A percentile compares a stretch with the other conserved stretches of the same genome.
These are phyloP conservation scores for Saccharomycopsis babjevae DNA, from an alignment of 805 yeast genomes.

Conservation along the genomic window DNA sequence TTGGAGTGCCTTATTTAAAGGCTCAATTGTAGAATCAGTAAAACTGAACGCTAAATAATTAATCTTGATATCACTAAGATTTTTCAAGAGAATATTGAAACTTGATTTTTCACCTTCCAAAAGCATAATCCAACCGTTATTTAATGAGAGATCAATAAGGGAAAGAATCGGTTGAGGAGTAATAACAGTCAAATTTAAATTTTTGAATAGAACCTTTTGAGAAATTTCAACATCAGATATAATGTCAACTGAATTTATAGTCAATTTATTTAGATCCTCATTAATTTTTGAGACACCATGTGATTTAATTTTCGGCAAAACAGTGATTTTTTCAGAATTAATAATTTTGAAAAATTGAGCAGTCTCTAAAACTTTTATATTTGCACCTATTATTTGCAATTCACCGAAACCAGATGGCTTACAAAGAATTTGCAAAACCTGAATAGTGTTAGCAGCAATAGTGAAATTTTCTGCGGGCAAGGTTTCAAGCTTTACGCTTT, in stretches of 20 bases:
- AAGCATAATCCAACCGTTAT: conserved; percentile 62
- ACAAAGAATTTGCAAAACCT: conserved; percentile 34
- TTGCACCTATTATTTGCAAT: conserved; percentile 41
- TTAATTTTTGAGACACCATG: conserved; percentile 17
- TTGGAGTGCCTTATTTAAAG: conserved; percentile 45
- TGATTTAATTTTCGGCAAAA: conserved; percentile 24
- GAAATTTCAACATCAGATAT: conserved; percentile 13
- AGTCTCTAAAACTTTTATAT: conserved; percentile 36
- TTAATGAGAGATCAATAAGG: conserved; percentile 40
- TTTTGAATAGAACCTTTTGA: conserved; percentile 20
- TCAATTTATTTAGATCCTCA: not conserved
- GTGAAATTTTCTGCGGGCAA: conserved; percentile 21
- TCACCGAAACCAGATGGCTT: conserved; percentile 41
- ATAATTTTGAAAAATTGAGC: conserved; percentile 35
- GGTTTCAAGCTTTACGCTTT: conserved; percentile 23
- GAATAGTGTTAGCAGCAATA: conserved; percentile 30
- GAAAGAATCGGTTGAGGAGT: conserved; percentile 54
- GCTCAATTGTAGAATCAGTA: conserved; percentile 64
- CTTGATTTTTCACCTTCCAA: conserved; percentile 62
- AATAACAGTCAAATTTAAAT: conserved; percentile 28
- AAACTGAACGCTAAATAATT: conserved; percentile 51
- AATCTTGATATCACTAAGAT: conserved; percentile 47
- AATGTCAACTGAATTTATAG: not conserved
- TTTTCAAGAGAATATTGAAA: conserved; percentile 43
- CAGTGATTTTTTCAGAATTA: conserved; percentile 24